Evolutionary conservation across 2,329 filamentous ascomycete genomes (phyloP).

Genomic region (Xylaria sp.): DNA sequence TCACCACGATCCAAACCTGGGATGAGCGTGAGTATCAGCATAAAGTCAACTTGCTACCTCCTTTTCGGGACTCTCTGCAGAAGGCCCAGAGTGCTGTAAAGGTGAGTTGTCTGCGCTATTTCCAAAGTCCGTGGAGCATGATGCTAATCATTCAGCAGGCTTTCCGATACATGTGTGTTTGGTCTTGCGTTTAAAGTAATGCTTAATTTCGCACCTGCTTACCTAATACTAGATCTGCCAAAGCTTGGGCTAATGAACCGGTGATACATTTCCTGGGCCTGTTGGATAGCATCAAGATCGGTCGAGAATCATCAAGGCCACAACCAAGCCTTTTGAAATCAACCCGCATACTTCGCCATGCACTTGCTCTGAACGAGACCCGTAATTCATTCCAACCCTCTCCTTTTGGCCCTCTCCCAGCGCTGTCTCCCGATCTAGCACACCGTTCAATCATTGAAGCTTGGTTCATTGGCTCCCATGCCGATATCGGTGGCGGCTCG

Average conservation of each 20-base stretch:
- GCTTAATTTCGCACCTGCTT: constrained; percentile 12
- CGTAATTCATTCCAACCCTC: constrained; percentile 42
- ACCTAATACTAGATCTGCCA: constrained; percentile 31
- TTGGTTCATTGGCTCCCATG: constrained; percentile 54
- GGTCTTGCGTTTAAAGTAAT: not conserved
- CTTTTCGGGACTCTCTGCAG: constrained; percentile 36
- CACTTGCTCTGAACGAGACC: constrained; percentile 54
- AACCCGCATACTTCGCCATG: constrained; percentile 52
- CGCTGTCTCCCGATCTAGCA: constrained; percentile 40
- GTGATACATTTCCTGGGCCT: constrained; percentile 53
- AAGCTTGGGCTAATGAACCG: constrained; percentile 43
- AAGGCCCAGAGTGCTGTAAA: constrained; percentile 33
- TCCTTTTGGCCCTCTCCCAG: constrained; percentile 44
- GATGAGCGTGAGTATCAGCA: constrained; percentile 36
- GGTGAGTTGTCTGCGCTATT: constrained; percentile 22
- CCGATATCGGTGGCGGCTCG: constrained; percentile 53
- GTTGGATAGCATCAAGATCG: constrained; percentile 53
- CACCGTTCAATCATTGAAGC: constrained; percentile 51
- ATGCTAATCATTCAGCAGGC: constrained; percentile 28
- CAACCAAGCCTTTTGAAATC: constrained; percentile 48
- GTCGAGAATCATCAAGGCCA: constrained; percentile 46
- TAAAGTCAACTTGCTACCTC: constrained; percentile 27
- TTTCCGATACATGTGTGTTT: constrained; percentile 38
- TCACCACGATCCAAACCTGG: constrained; percentile 34
- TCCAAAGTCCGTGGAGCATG: not conserved